Evolutionary conservation across 768 basidiomycete genomes (phyloP).

Genomic region (Lepiota venenata): DNA sequence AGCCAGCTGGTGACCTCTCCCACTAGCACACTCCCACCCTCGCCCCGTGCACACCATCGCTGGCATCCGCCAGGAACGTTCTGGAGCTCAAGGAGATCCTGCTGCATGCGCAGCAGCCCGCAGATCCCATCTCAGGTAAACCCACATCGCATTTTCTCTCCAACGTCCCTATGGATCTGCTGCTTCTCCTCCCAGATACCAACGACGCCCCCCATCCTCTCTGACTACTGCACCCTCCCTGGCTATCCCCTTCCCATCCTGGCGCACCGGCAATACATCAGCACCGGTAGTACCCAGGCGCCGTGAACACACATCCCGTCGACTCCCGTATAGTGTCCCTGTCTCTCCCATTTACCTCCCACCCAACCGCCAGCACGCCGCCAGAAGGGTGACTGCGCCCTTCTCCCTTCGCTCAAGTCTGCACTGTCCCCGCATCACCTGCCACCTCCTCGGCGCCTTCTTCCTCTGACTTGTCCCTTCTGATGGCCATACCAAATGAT

Average conservation of each 20-base stretch:
- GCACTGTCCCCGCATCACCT: constrained; percentile 9
- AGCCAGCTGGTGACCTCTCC: constrained; percentile 56
- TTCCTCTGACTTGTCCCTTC: constrained; percentile 15
- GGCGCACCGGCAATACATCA: constrained; percentile 11
- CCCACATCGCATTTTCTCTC: constrained; percentile 39
- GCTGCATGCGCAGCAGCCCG: constrained; percentile 52
- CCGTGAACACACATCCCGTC: too few species aligned
- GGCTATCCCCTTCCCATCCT: constrained; percentile 9
- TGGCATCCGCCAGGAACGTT: constrained; percentile 41
- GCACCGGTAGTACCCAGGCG: constrained; percentile 8
- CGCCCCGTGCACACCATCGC: constrained; percentile 1
- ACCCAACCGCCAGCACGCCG: not conserved
- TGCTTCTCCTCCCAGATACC: constrained; percentile 47
- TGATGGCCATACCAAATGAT: constrained; percentile 27
- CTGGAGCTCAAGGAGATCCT: constrained; percentile 72
- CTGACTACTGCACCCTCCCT: constrained; percentile 8
- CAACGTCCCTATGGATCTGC: constrained; percentile 59
- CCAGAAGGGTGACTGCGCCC: constrained; percentile 15
- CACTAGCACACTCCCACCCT: constrained; percentile 54
- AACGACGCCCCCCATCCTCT: constrained; percentile 13
- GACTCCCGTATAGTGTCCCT: not conserved
- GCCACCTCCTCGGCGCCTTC: constrained; percentile 11
- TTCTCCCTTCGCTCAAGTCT: constrained; percentile 12
- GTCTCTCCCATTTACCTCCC: constrained; percentile 12
- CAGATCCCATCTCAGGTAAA: constrained; percentile 37